phyloP scores from a whole-genome alignment of 2,329 filamentous ascomycete genomes.

The Ilyonectria mors-panacis region DNA sequence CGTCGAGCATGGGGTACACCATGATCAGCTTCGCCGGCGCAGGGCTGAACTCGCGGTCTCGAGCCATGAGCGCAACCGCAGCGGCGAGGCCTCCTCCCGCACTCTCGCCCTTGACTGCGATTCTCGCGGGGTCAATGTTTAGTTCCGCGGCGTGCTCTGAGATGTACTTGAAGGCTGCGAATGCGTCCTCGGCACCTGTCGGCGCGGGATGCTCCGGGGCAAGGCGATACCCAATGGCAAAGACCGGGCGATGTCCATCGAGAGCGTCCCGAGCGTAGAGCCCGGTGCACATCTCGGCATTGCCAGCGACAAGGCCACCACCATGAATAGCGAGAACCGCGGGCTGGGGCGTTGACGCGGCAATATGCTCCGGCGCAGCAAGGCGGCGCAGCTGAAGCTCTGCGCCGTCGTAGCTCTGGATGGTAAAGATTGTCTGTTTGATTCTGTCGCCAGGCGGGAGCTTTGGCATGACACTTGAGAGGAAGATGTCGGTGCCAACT shows the following conservation, averaged over 20 bases:
- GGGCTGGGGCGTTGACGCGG: slow-evolving; percentile 28
- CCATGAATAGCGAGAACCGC: slow-evolving; percentile 36
- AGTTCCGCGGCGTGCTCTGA: slow-evolving; percentile 32
- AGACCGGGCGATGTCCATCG: slow-evolving; percentile 28
- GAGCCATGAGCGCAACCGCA: slow-evolving; percentile 31
- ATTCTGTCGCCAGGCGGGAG: slow-evolving; percentile 14
- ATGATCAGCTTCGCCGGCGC: slow-evolving; percentile 35
- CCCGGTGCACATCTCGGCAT: slow-evolving; percentile 24
- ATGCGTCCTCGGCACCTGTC: slow-evolving; percentile 35
- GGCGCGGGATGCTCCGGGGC: slow-evolving; percentile 40
- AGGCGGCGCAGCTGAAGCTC: slow-evolving; percentile 36
- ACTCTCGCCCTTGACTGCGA: slow-evolving; percentile 39
- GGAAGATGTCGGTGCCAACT: slow-evolving; percentile 18
- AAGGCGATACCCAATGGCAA: slow-evolving; percentile 42
- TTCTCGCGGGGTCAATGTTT: slow-evolving; percentile 34
- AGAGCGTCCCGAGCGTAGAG: slow-evolving; percentile 16
- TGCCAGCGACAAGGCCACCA: slow-evolving; percentile 35
- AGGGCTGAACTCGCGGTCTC: slow-evolving; percentile 36
- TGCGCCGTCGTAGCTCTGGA: slow-evolving; percentile 34
- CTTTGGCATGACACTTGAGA: slow-evolving; percentile 24
- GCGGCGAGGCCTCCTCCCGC: slow-evolving; percentile 37
- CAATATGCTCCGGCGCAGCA: slow-evolving; percentile 26
- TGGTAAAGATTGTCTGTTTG: slow-evolving; percentile 27
- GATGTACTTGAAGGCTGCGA: slow-evolving; percentile 36
- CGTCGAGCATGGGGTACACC: slow-evolving; percentile 41